Evolutionary conservation across 257 asterid species (phyloP).

Genomic region (Ballota nigra): DNA sequence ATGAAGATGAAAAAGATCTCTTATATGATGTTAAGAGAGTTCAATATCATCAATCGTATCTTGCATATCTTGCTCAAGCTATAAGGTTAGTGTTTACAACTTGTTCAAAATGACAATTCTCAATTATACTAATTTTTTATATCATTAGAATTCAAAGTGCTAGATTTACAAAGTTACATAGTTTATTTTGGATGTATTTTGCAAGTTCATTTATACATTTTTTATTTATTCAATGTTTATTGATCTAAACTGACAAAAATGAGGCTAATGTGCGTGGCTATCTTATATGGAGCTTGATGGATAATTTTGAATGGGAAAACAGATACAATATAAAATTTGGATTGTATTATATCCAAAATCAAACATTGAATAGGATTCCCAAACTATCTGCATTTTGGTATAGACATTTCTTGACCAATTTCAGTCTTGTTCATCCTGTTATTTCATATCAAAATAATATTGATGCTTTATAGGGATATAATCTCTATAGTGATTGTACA

Average conservation of each 20-base stretch:
- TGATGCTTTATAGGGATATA: conserved; percentile 8
- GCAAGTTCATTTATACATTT: too few relatives aligned
- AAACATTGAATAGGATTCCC: conserved; percentile 49
- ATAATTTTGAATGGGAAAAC: conserved; percentile 60
- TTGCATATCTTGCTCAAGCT: conserved; percentile 57
- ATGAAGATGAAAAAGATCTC: conserved; percentile 20
- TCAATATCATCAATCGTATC: conserved; percentile 50
- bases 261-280: conserved; percentile 78
- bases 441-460: neutral
- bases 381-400: conserved; percentile 69
- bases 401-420: conserved; percentile 44
- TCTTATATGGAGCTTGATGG: conserved; percentile 75
- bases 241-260: conserved; percentile 26
- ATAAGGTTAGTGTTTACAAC: conserved; percentile 43
- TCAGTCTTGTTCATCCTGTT: conserved; percentile 1
- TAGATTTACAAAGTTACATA: too few relatives aligned
- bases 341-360: conserved; percentile 39
- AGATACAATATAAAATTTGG: conserved; percentile 57
- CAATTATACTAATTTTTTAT: too few relatives aligned
- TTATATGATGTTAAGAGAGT: conserved; percentile 49
- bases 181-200: too few relatives aligned
- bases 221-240: too few relatives aligned
- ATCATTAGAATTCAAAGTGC: too few relatives aligned
- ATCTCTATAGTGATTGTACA: neutral
- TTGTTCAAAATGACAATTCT: neutral